A percentile compares a stretch with the other conserved stretches of the same genome.
Evolutionary conservation across 768 basidiomycete species (phyloP).

Genomic region (Strobilomyces echinocephalus): DNA sequence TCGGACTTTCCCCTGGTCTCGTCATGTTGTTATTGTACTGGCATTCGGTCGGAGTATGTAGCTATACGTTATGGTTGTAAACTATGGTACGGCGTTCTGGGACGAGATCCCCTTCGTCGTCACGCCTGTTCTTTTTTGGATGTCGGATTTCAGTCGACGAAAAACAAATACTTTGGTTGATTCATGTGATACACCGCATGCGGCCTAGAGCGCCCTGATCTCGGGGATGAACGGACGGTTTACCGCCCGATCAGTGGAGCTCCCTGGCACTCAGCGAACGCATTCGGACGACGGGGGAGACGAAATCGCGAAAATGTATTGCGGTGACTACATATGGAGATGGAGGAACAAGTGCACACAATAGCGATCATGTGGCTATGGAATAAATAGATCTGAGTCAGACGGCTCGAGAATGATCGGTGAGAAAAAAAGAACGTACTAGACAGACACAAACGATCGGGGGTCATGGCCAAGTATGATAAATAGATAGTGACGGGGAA

Average conservation of each 20-base stretch:
- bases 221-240: slow-evolving; percentile 4
- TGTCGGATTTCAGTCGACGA: background rate
- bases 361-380: slow-evolving; percentile 22
- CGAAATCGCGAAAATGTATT: slow-evolving; percentile 14
- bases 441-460: slow-evolving; percentile 15
- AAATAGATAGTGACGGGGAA: slow-evolving; percentile 19
- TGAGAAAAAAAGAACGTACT: slow-evolving; percentile 22
- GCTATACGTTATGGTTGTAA: slow-evolving; percentile 36
- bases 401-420: slow-evolving; percentile 11
- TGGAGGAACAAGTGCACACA: slow-evolving; percentile 12
- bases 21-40: slow-evolving; percentile 23
- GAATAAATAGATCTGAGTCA: slow-evolving; percentile 13
- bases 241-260: slow-evolving; percentile 13
- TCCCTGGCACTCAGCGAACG: slow-evolving; percentile 16
- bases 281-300: slow-evolving; percentile 1
- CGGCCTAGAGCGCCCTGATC: slow-evolving; percentile 2
- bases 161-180: slow-evolving; percentile 1
- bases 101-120: background rate
- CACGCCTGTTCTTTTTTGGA: background rate
- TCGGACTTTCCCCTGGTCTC: slow-evolving; percentile 16
- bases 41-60: slow-evolving; percentile 26
- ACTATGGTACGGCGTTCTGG: slow-evolving; percentile 23
- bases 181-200: slow-evolving; percentile 18
- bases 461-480: slow-evolving; percentile 15
- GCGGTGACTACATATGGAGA: slow-evolving; percentile 16